Evolutionary conservation across 2,329 filamentous ascomycete genomes (phyloP), one percentile per base, ranked within the genome.

Genomic region (Xylaria sp.): DNA sequence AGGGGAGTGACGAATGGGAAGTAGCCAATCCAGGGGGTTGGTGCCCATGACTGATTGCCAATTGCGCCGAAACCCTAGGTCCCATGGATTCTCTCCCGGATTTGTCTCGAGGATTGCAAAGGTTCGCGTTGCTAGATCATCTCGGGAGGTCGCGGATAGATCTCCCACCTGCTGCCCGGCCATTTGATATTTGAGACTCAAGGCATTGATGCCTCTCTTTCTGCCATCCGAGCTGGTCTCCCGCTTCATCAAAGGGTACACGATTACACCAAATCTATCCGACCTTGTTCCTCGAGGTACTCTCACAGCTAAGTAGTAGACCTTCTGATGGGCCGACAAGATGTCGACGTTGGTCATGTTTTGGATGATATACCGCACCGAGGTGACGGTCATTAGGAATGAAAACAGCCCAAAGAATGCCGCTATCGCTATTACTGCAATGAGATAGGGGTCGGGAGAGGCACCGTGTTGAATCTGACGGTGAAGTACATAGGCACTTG

Each of bases 291-390:
- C 81, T 45, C 77, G 79, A 20, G 90, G 90, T 20, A 95, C 85
- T 28, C 90, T 86, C 6, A 97, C 87, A 1, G 95, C 94, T 36
- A 98, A 82, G 60, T 90, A 89, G 80, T 91, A 90, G 5, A 89
- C 87, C 68, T 87, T 89, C 20, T 81, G 84, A 69, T 83, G 86
- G 64, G 84, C 83, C 71, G 84, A 86, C 30, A 97, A 83, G 66
- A 90, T 87, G 77, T 99, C 96, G 66, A 99, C 90, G 20, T 93
- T 97, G 0, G 94, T 97, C 55, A 90, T 85, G 76, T 97, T 97
- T 61, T 86, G 81, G 55, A 91, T 80, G 45, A 91, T 86, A 74
- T 93, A 90, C 70, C 91, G 88, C 45, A 91, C 77, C 4, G 92
- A 92, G 55, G 90, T 94, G 45, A 86, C 76, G 2, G 90, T 86